Percentiles rank a stretch among this genome's conserved stretches.
phyloP scores from a whole-genome alignment of 352 stramenopile genomes.

The Globisporangium spinosum region DNA sequence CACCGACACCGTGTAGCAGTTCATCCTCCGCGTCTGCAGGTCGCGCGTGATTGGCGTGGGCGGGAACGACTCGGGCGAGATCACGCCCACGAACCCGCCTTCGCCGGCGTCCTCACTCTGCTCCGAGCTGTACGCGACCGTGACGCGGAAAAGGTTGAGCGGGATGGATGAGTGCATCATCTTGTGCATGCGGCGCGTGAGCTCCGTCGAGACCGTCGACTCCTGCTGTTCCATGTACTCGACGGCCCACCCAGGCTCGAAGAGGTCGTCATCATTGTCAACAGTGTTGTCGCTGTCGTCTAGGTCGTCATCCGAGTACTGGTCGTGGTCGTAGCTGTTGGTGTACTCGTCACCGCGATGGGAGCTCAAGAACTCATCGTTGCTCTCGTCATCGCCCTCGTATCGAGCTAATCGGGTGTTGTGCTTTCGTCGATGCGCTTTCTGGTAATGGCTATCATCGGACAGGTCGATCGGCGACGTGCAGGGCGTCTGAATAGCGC shows the following conservation, averaged over 20 bases:
- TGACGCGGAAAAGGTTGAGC: conserved; percentile 72
- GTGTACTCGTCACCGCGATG: not conserved
- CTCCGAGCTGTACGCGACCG: conserved; percentile 39
- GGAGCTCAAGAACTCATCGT: not conserved
- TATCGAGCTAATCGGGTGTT: conserved; percentile 9
- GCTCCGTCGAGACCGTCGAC: conserved; percentile 50
- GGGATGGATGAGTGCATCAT: conserved; percentile 83
- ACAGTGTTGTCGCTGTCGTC: conserved; percentile 20
- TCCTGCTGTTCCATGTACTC: conserved; percentile 82
- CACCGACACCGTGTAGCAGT: conserved; percentile 73
- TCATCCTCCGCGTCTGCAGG: conserved; percentile 63
- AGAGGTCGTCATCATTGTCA: conserved; percentile 3
- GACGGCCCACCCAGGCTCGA: conserved; percentile 71
- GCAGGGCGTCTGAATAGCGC: conserved; percentile 58
- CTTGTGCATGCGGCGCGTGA: conserved; percentile 60
- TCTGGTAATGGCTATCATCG: conserved; percentile 26
- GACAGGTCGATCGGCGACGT: conserved; percentile 50
- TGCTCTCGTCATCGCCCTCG: not conserved
- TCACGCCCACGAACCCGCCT: conserved; percentile 35
- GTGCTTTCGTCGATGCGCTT: conserved; percentile 3
- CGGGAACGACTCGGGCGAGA: conserved; percentile 78
- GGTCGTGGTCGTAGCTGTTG: not conserved
- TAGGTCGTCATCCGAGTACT: conserved; percentile 5
- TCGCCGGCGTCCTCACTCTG: conserved; percentile 24
- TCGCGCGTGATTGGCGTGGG: conserved; percentile 76